phyloP scores from a whole-genome alignment of 164 flowering plant genomes.

The Vitis labrusca region DNA sequence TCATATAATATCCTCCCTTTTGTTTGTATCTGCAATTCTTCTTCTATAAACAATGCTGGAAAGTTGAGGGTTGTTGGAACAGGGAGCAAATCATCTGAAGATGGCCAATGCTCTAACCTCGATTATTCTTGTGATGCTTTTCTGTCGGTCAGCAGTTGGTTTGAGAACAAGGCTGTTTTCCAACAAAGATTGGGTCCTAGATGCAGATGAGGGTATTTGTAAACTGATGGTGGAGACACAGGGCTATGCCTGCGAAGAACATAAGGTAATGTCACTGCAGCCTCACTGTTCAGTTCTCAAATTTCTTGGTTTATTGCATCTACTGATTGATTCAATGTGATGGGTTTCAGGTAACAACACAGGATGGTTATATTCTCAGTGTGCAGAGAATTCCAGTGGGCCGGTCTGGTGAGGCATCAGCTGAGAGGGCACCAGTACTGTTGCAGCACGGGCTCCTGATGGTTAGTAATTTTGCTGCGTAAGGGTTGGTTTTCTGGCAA shows the following conservation, averaged over 20 bases:
- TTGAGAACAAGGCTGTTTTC: constrained; percentile 25
- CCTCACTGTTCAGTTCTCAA: neutral
- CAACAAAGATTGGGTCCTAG: constrained; percentile 1
- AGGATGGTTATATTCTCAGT: constrained; percentile 78
- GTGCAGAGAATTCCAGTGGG: constrained; percentile 67
- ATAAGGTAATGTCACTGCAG: constrained; percentile 30
- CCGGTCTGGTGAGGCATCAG: constrained; percentile 20
- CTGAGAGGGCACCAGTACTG: constrained; percentile 50
- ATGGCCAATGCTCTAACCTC: constrained; percentile 22
- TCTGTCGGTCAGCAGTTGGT: constrained; percentile 26
- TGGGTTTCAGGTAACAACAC: constrained; percentile 60
- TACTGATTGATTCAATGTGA: constrained; percentile 2
- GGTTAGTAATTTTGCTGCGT: constrained; percentile 36
- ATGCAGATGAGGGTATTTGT: constrained; percentile 48
- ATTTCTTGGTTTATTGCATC: neutral
- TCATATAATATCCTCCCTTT: constrained; percentile 13
- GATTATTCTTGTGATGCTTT: constrained; percentile 20
- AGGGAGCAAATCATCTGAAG: constrained; percentile 1
- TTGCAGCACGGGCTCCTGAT: constrained; percentile 72
- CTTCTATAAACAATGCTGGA: constrained; percentile 11
- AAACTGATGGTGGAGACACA: constrained; percentile 40
- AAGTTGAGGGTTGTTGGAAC: neutral
- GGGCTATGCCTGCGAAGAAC: constrained; percentile 70
- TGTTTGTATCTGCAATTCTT: constrained; percentile 12
- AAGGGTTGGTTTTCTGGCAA: too few species aligned